Conservation (phyloP, 371 early-diverging fungal genomes). For the Actinomucor elegans region DNA sequence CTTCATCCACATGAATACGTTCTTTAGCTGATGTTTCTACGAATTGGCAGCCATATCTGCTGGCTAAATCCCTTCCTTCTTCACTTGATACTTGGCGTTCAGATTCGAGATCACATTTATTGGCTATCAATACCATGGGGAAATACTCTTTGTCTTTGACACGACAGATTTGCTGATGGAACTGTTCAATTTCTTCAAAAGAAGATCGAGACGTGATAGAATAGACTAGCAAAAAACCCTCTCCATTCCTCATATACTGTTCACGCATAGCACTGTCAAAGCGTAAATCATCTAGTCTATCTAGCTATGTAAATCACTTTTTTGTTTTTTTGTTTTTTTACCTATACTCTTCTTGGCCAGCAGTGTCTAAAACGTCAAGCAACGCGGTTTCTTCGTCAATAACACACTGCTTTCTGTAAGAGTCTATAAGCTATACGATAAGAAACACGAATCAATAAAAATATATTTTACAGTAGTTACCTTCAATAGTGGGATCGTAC, state of each 20-base stretch:
- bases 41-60: constrained; percentile 27
- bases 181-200: constrained; percentile 79
- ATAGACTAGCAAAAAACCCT: constrained; percentile 49
- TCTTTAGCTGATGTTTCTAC: constrained; percentile 92
- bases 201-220: constrained; percentile 75
- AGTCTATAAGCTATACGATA: constrained; percentile 52
- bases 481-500: constrained; percentile 95
- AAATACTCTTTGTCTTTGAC: constrained; percentile 82
- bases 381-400: constrained; percentile 84
- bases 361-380: constrained; percentile 91
- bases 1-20: constrained; percentile 88
- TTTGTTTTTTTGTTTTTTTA: constrained; percentile 4
- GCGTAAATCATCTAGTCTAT: background rate
- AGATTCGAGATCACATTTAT: constrained; percentile 89
- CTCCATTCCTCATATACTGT: constrained; percentile 79
- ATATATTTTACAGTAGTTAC: no score
- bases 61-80: constrained; percentile 32
- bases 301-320: background rate
- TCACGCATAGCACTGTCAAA: constrained; percentile 66
- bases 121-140: constrained; percentile 91
- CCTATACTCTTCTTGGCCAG: constrained; percentile 93
- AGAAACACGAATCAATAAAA: no score
- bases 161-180: constrained; percentile 77
- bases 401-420: constrained; percentile 86
- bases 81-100: constrained; percentile 62